phyloP scores from a whole-genome alignment of 2,329 filamentous ascomycete genomes.

The Aspergillus sojae region DNA sequence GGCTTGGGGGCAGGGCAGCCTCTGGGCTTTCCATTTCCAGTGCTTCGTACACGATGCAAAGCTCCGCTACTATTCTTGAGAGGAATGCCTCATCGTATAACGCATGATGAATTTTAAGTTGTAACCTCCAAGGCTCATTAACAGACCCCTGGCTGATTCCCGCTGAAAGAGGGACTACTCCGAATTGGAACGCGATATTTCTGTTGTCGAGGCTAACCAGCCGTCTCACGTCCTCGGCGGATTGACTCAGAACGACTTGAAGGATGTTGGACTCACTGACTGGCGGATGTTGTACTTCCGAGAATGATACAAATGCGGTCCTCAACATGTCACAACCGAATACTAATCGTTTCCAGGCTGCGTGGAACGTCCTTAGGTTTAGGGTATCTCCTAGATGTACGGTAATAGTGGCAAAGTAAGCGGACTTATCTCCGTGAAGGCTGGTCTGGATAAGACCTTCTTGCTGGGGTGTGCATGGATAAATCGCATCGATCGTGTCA shows the following conservation, averaged over 20 bases:
- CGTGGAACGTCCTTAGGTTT: not conserved
- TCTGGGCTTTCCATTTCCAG: not conserved
- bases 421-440: not conserved
- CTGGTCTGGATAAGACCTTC: not conserved
- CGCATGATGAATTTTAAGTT: not conserved
- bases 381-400: not conserved
- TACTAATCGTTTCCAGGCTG: not conserved
- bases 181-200: not conserved
- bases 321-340: not conserved
- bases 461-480: not conserved
- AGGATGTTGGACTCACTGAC: not conserved
- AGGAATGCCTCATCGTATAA: not conserved
- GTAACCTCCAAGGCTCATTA: not conserved
- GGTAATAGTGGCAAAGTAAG: not conserved
- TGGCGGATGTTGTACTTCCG: not conserved
- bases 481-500: not conserved
- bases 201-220: not conserved
- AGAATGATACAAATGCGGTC: not conserved
- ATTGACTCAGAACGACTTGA: not conserved
- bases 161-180: not conserved
- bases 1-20: not conserved
- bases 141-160: not conserved
- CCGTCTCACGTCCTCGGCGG: not conserved
- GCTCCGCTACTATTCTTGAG: not conserved
- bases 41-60: not conserved